phyloP scores from a whole-genome alignment of 306 rosid genomes.

The Sicyos baderoa region DNA sequence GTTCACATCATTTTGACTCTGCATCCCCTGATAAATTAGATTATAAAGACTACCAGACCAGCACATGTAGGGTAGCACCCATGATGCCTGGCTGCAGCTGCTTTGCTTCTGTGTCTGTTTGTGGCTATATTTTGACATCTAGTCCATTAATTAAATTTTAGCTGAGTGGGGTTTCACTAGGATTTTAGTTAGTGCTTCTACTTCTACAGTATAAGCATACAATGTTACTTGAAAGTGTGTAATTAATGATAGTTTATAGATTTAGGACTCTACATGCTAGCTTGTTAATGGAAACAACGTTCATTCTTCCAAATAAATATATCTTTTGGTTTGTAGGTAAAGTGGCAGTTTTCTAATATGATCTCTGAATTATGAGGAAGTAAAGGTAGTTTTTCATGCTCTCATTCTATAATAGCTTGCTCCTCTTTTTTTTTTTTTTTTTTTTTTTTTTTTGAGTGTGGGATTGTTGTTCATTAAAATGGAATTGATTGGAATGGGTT shows the following conservation, averaged over 20 bases:
- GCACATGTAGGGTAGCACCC: neutral
- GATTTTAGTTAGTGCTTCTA: neutral
- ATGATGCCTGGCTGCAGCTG: neutral
- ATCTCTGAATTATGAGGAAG: constrained; percentile 99
- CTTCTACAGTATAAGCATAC: constrained; percentile 2
- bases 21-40: neutral
- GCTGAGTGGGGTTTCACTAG: neutral
- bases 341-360: constrained; percentile 96
- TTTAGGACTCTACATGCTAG: constrained; percentile 51
- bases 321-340: constrained; percentile 99
- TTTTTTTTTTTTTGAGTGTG: no score
- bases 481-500: constrained; percentile 18
- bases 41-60: neutral
- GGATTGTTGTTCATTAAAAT: constrained; percentile 34
- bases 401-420: constrained; percentile 60
- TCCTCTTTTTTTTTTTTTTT: constrained; percentile 38
- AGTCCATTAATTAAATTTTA: neutral
- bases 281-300: constrained; percentile 66
- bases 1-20: neutral
- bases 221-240: constrained; percentile 21
- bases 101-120: neutral
- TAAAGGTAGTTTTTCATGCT: constrained; percentile 92
- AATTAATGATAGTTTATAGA: constrained; percentile 31
- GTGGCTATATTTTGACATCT: neutral
- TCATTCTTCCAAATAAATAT: constrained; percentile 97